Evolutionary conservation across 2,329 filamentous ascomycete species (phyloP), one percentile per base, ranked within the genome.

Genomic region (Monilinia fructigena): DNA sequence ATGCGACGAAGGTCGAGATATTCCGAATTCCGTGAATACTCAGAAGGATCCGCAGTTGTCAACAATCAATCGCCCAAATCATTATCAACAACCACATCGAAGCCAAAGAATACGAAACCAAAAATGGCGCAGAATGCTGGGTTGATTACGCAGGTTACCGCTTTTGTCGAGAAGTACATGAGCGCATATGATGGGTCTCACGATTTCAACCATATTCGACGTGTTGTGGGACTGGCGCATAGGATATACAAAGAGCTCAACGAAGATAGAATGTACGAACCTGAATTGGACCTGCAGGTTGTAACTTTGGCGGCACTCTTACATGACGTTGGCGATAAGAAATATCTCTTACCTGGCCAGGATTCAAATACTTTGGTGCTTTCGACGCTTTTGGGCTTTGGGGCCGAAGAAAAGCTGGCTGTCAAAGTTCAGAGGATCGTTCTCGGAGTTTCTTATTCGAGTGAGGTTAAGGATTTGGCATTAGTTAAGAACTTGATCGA

Each of bases 291-390:
- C 76, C 79, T 75, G 28, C 71, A 75, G 66, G 69, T 80, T 16
- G 80, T 82, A 20, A 79, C 88, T 14, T 86, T 96, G 31, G 82
- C 87, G 1, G 91, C 91, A 2, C 82, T 94, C 3, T 83, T 95
- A n/a, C 93, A 97, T 79, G 93, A 97, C 75, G 89, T 97, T 18
- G 92, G 91, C 68, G 93, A 97, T 79, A 87, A 72, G 61, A 73
- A 75, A 48, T 74, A 76, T 59, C 61, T 76, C 20, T 74, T 80
- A 65, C 80, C 83, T 1, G 83, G 82, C 65, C 81, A 89, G 72
- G 83, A 89, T 74, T 74, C 80, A 4, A 80, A 83, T 3, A 86
- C 83, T 18, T 78, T 88, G 67, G 82, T 91, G 28, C 78, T 81
- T 23, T 78, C 82, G 42, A 78, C 89, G 11, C 82, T 93, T 2